Conservation (phyloP, 495 filamentous ascomycete genomes). For the Peziza echinospora region DNA sequence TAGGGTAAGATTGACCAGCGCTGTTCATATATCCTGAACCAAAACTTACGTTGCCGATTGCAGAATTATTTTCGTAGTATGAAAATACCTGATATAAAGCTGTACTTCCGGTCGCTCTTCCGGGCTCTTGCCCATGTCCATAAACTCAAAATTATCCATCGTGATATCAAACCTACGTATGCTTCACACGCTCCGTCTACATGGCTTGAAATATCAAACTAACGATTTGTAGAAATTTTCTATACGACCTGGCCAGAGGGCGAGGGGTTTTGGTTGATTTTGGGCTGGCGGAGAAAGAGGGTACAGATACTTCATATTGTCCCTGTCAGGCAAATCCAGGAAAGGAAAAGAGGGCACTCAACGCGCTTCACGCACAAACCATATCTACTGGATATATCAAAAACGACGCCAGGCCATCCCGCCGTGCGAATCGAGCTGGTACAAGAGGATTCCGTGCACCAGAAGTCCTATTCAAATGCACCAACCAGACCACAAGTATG, state of each 20-base stretch:
- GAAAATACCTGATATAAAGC: slow-evolving; percentile 56
- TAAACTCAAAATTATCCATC: slow-evolving; percentile 61
- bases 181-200: no score
- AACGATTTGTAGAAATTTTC: slow-evolving; percentile 45
- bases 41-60: slow-evolving; percentile 1
- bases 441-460: slow-evolving; percentile 90
- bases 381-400: slow-evolving; percentile 54
- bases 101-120: slow-evolving; percentile 80
- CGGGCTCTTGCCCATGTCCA: slow-evolving; percentile 69
- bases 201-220: background rate
- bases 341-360: slow-evolving; percentile 22
- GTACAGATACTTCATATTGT: slow-evolving; percentile 49
- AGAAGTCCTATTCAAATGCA: slow-evolving; percentile 94
- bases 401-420: slow-evolving; percentile 65
- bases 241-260: slow-evolving; percentile 64
- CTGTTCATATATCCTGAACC: no score
- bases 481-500: slow-evolving; percentile 62
- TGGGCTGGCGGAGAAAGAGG: slow-evolving; percentile 67
- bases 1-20: slow-evolving; percentile 24
- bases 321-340: slow-evolving; percentile 34
- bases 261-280: slow-evolving; percentile 91
- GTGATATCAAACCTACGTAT: slow-evolving; percentile 94
- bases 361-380: slow-evolving; percentile 22
- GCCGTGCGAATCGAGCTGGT: slow-evolving; percentile 85
- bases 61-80: slow-evolving; percentile 74